Evolutionary conservation across 352 stramenopile genomes (phyloP).

Genomic region (Achlya hypogyna): DNA sequence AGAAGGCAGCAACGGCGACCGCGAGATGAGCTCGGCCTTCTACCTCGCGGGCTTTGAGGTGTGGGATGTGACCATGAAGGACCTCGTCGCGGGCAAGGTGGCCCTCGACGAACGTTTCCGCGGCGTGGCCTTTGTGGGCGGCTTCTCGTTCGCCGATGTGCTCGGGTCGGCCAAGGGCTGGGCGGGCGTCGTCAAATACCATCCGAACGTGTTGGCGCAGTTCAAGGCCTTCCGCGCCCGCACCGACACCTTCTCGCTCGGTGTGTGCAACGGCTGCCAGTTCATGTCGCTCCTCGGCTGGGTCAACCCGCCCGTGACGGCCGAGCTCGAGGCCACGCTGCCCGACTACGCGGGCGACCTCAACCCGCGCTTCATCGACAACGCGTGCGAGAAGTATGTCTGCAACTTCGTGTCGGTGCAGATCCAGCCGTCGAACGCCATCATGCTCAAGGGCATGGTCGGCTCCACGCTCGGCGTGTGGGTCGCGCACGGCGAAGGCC

Average conservation of each 20-base stretch:
- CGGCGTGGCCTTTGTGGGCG: constrained; percentile 97
- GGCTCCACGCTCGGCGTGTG: constrained; percentile 96
- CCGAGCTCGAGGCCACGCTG: constrained; percentile 40
- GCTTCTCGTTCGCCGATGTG: constrained; percentile 98
- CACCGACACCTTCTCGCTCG: constrained; percentile 97
- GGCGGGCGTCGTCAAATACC: constrained; percentile 97
- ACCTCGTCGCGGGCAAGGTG: constrained; percentile 89
- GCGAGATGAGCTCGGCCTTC: constrained; percentile 98
- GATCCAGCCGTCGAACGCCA: constrained; percentile 89
- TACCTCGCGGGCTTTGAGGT: constrained; percentile 95
- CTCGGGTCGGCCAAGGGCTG: constrained; percentile 98
- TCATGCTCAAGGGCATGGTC: constrained; percentile 99
- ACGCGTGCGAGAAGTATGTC: constrained; percentile 94
- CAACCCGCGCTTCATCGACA: constrained; percentile 96
- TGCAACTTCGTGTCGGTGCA: constrained; percentile 95
- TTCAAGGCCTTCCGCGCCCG: constrained; percentile 95
- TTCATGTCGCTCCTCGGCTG: constrained; percentile 98
- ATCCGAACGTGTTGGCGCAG: constrained; percentile 91
- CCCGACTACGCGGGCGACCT: constrained; percentile 45
- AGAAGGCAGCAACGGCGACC: constrained; percentile 98
- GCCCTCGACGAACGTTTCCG: constrained; percentile 91
- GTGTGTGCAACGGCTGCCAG: constrained; percentile 99
- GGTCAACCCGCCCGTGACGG: constrained; percentile 72
- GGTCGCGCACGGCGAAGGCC: constrained; percentile 90
- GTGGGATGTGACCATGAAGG: constrained; percentile 97